phyloP scores from a whole-genome alignment of 306 rosid genomes.

The Sindora glabra region DNA sequence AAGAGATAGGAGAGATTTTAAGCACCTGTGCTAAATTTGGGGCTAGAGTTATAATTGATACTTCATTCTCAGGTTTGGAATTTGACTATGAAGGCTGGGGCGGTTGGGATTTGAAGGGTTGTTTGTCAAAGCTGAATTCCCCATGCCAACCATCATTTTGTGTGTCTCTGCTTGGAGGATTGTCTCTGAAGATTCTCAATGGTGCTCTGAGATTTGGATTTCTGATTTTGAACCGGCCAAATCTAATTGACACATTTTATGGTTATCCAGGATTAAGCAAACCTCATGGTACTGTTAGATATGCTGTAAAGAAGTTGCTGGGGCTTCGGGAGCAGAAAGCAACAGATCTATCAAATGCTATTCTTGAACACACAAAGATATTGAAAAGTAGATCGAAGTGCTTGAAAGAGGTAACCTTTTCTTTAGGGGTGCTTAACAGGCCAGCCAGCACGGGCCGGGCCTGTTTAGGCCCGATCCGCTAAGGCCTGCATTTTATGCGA shows the following conservation, averaged over 20 bases:
- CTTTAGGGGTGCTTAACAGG: background rate
- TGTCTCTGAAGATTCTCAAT: conserved; percentile 69
- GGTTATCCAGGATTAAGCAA: conserved; percentile 74
- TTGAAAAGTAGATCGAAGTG: conserved; percentile 56
- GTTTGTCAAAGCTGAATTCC: conserved; percentile 47
- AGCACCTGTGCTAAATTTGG: conserved; percentile 67
- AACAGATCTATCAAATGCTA: conserved; percentile 55
- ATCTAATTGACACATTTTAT: conserved; percentile 50
- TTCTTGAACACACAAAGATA: conserved; percentile 36
- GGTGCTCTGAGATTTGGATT: conserved; percentile 78
- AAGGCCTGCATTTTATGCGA: no score
- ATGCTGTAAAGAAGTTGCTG: conserved; percentile 79
- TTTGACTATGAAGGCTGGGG: conserved; percentile 69
- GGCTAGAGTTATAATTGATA: conserved; percentile 82
- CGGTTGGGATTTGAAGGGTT: conserved; percentile 70
- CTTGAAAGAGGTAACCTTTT: conserved; percentile 66
- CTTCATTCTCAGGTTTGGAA: conserved; percentile 94
- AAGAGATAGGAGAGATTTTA: conserved; percentile 60
- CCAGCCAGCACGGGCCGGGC: no score
- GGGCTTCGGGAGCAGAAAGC: conserved; percentile 57
- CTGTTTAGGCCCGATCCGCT: no score
- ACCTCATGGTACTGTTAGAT: conserved; percentile 83
- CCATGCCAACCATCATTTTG: conserved; percentile 51
- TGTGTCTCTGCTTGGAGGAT: conserved; percentile 83
- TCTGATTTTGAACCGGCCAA: conserved; percentile 58